These are phyloP conservation scores for Discostella stelligeroides DNA, from an alignment of 108 stramenopile species.

Conservation along the genomic window DNA sequence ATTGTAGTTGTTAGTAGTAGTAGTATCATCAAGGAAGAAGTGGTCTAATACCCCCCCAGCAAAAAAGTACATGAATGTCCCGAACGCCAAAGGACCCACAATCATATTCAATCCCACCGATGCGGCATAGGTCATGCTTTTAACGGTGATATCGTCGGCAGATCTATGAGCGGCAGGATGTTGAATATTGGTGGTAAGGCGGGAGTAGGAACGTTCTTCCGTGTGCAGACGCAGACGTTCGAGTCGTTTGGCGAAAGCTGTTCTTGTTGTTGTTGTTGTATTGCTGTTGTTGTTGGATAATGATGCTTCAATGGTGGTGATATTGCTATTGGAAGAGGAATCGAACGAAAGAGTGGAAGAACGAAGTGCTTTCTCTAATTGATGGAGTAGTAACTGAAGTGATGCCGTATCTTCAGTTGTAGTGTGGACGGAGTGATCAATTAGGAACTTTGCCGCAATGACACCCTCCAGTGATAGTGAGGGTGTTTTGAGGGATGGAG, in stretches of 20 bases:
- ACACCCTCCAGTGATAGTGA: too few relatives aligned
- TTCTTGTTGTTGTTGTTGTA: background rate
- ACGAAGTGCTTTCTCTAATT: too few relatives aligned
- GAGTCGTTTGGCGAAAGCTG: slow-evolving; percentile 42
- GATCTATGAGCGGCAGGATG: slow-evolving; percentile 19
- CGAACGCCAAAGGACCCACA: slow-evolving; percentile 82
- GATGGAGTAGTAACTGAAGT: too few relatives aligned
- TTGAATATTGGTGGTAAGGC: slow-evolving; percentile 62
- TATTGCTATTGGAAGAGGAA: too few relatives aligned
- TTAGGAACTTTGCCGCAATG: too few relatives aligned
- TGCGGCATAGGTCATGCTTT: slow-evolving; percentile 85
- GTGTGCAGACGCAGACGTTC: slow-evolving; percentile 56
- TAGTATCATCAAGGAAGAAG: slow-evolving; percentile 29
- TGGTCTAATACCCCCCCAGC: slow-evolving; percentile 62
- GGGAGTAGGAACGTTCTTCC: slow-evolving; percentile 69
- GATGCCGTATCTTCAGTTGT: too few relatives aligned
- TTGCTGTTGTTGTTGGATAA: too few relatives aligned
- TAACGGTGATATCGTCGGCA: slow-evolving; percentile 70
- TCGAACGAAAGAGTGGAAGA: too few relatives aligned
- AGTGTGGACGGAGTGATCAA: too few relatives aligned
- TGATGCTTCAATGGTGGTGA: too few relatives aligned
- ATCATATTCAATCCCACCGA: slow-evolving; percentile 88
- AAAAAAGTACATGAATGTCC: slow-evolving; percentile 87
- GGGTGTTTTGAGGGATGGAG: too few relatives aligned
- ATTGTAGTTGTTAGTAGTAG: background rate